These are phyloP conservation scores for Penicillium crustosum DNA, from an alignment of 2,329 filamentous ascomycete genomes.

Conservation along the genomic window DNA sequence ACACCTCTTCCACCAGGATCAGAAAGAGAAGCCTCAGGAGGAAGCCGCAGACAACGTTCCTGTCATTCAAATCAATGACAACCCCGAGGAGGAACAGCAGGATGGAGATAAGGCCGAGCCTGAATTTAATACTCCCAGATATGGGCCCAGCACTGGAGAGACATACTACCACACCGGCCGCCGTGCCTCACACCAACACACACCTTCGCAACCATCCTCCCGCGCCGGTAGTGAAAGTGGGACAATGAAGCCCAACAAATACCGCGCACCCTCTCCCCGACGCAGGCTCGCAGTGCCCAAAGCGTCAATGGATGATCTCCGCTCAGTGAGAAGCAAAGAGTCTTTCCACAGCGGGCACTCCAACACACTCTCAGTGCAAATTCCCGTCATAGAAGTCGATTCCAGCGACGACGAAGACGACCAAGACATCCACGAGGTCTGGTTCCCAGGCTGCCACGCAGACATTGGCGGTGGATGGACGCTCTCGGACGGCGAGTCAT, in stretches of 20 bases:
- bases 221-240: conserved; percentile 16
- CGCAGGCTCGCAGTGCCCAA: conserved; percentile 33
- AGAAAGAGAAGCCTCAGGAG: conserved; percentile 7
- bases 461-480: conserved; percentile 79
- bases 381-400: conserved; percentile 26
- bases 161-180: conserved; percentile 33
- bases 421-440: conserved; percentile 75
- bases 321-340: conserved; percentile 24
- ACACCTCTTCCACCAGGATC: conserved; percentile 23
- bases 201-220: conserved; percentile 8
- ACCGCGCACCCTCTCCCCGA: conserved; percentile 29
- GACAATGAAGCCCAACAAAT: conserved; percentile 21
- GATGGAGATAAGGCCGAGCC: conserved; percentile 7
- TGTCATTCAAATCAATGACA: conserved; percentile 34
- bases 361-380: conserved; percentile 29
- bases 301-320: conserved; percentile 32
- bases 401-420: conserved; percentile 34
- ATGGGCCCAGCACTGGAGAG: conserved; percentile 22
- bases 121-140: conserved; percentile 4
- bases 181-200: conserved; percentile 10
- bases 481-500: conserved; percentile 53
- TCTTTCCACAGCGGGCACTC: conserved; percentile 29
- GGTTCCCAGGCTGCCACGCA: conserved; percentile 73
- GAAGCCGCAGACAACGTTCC: conserved; percentile 27
- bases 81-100: conserved; percentile 4